Conservation (phyloP, 805 yeast genomes). For the Wickerhamiella galacta region DNA sequence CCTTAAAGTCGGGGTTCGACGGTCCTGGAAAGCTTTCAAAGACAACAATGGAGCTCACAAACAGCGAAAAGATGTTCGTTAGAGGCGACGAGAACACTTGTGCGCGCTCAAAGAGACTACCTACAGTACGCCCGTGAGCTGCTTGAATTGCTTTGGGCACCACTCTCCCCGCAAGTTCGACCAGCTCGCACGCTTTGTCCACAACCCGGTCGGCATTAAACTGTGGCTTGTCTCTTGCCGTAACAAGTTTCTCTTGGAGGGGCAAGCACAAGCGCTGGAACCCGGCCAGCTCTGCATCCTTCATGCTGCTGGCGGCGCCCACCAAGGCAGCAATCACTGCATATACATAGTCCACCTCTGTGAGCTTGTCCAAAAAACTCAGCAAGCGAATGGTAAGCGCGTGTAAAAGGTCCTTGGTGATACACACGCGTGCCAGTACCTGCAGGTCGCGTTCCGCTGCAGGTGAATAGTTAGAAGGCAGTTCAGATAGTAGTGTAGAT, state of each 20-base stretch:
- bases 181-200: constrained; percentile 12
- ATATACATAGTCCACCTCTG: constrained; percentile 11
- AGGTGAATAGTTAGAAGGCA: constrained; percentile 31
- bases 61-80: constrained; percentile 2
- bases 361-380: constrained; percentile 18
- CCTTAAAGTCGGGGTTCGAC: constrained; percentile 7
- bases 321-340: constrained; percentile 18
- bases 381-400: constrained; percentile 25
- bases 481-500: constrained; percentile 33
- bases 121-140: constrained; percentile 6
- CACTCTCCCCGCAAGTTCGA: constrained; percentile 15
- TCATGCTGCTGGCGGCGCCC: constrained; percentile 12
- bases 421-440: constrained; percentile 21
- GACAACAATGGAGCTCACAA: constrained; percentile 5
- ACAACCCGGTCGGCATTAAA: constrained; percentile 6
- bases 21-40: constrained; percentile 7
- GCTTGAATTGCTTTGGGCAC: constrained; percentile 9
- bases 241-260: constrained; percentile 1
- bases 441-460: constrained; percentile 18
- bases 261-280: constrained; percentile 7
- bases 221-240: neutral
- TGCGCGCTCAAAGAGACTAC: constrained; percentile 7
- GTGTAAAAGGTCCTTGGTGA: constrained; percentile 24
- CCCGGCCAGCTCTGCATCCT: constrained; percentile 10
- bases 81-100: constrained; percentile 7